Percentiles rank a stretch among this genome's conserved stretches.
Evolutionary conservation across 768 basidiomycete genomes (phyloP).

Genomic region (Naganishia kalamii): DNA sequence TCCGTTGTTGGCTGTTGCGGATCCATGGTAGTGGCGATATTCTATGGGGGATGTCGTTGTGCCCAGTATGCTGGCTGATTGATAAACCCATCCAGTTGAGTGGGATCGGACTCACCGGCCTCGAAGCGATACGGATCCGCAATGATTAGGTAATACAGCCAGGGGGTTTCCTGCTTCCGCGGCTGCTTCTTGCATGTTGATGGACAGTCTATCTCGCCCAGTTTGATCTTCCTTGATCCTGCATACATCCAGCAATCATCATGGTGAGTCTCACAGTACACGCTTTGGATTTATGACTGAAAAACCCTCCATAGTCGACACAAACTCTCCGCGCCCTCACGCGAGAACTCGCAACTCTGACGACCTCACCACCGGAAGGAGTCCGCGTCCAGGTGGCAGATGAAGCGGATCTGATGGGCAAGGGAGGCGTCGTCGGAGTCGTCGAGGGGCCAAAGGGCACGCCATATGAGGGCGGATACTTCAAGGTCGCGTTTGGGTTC

Average conservation of each 20-base stretch:
- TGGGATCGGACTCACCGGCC: too few species aligned
- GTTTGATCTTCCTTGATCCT: background rate
- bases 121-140: too few species aligned
- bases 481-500: slow-evolving; percentile 73
- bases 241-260: background rate
- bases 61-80: background rate
- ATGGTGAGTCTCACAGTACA: background rate
- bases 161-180: background rate
- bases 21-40: background rate
- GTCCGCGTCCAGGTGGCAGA: slow-evolving; percentile 70
- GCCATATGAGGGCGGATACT: slow-evolving; percentile 66
- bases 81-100: background rate
- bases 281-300: background rate
- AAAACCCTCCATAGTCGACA: background rate
- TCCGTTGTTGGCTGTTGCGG: background rate
- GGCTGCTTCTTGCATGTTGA: background rate
- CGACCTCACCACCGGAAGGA: slow-evolving; percentile 80
- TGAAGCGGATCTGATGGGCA: slow-evolving; percentile 71
- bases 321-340: slow-evolving; percentile 69
- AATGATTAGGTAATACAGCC: too few species aligned
- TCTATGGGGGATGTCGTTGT: too few species aligned
- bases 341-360: slow-evolving; percentile 74
- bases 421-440: slow-evolving; percentile 66
- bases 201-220: background rate
- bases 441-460: slow-evolving; percentile 78